These are phyloP conservation scores for Aphanocladium album DNA, from an alignment of 2,329 filamentous ascomycete species.

Conservation along the genomic window DNA sequence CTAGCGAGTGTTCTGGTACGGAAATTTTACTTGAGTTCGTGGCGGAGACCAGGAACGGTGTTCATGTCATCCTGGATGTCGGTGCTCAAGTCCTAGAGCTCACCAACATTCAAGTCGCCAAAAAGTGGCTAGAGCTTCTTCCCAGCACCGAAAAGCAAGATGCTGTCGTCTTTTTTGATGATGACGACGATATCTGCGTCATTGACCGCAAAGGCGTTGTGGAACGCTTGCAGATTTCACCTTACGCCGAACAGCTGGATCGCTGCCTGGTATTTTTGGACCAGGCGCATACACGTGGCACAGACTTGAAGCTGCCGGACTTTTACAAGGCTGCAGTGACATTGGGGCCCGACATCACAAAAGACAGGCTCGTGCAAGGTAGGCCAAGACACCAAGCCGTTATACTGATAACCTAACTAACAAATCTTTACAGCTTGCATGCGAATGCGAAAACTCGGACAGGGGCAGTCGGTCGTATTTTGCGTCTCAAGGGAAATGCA, in stretches of 20 bases:
- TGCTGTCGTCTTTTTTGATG: slow-evolving; percentile 52
- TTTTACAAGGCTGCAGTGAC: slow-evolving; percentile 62
- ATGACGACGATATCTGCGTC: slow-evolving; percentile 50
- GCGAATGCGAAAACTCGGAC: slow-evolving; percentile 64
- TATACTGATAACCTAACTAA: slow-evolving; percentile 1
- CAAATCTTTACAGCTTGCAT: slow-evolving; percentile 58
- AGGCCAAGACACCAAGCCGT: slow-evolving; percentile 17
- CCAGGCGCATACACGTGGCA: slow-evolving; percentile 65
- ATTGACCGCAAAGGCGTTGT: slow-evolving; percentile 42
- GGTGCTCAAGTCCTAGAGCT: slow-evolving; percentile 66
- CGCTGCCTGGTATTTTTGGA: slow-evolving; percentile 64
- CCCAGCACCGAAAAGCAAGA: slow-evolving; percentile 8
- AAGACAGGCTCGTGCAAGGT: slow-evolving; percentile 67
- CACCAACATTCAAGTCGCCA: slow-evolving; percentile 49
- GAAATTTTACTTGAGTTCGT: slow-evolving; percentile 36
- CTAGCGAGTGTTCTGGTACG: slow-evolving; percentile 16
- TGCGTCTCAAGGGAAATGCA: slow-evolving; percentile 55
- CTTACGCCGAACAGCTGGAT: slow-evolving; percentile 51
- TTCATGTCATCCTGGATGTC: slow-evolving; percentile 63
- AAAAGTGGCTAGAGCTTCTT: slow-evolving; percentile 42
- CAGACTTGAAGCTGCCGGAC: slow-evolving; percentile 57
- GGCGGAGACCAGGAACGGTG: slow-evolving; percentile 18
- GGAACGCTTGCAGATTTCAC: slow-evolving; percentile 52
- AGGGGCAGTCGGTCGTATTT: slow-evolving; percentile 62
- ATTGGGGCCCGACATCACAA: slow-evolving; percentile 58